Percentiles rank a stretch among this genome's conserved stretches.
Conservation (phyloP, 768 basidiomycete genomes). For the Pisolithus albus region DNA sequence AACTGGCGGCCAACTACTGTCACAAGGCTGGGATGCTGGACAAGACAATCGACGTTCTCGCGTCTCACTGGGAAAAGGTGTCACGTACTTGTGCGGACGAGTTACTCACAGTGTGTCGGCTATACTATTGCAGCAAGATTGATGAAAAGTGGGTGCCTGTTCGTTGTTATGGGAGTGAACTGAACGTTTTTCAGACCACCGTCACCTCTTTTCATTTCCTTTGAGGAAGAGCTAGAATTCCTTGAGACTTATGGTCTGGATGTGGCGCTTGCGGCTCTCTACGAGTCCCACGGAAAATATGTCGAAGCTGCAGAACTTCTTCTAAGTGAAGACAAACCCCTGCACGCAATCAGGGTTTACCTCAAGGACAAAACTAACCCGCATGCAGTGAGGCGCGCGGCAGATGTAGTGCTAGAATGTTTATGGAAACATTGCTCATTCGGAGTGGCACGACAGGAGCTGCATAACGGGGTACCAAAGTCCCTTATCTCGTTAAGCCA, state of each 20-base stretch:
- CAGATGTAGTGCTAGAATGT: constrained; percentile 33
- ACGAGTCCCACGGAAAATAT: constrained; percentile 36
- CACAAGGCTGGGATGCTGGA: constrained; percentile 44
- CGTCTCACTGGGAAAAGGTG: constrained; percentile 28
- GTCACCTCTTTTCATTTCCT: constrained; percentile 41
- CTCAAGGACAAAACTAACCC: constrained; percentile 27
- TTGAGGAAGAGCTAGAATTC: constrained; percentile 51
- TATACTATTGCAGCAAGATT: constrained; percentile 37
- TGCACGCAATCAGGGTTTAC: constrained; percentile 43
- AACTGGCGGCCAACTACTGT: constrained; percentile 38
- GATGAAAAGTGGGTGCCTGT: constrained; percentile 21
- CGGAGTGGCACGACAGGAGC: constrained; percentile 17
- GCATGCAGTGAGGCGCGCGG: constrained; percentile 29
- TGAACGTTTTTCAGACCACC: constrained; percentile 33
- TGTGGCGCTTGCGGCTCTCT: constrained; percentile 38
- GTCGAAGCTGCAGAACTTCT: constrained; percentile 49
- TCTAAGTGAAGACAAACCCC: constrained; percentile 37
- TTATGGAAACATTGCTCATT: constrained; percentile 46
- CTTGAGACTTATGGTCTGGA: constrained; percentile 50
- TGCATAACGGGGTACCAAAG: constrained; percentile 2
- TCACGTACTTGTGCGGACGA: constrained; percentile 22
- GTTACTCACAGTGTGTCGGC: constrained; percentile 38
- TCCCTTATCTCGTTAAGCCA: constrained; percentile 24
- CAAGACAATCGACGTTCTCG: constrained; percentile 43
- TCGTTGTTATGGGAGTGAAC: neutral